Evolutionary conservation across 306 rosid species (phyloP).

Genomic region (Trichosanthes truncata): DNA sequence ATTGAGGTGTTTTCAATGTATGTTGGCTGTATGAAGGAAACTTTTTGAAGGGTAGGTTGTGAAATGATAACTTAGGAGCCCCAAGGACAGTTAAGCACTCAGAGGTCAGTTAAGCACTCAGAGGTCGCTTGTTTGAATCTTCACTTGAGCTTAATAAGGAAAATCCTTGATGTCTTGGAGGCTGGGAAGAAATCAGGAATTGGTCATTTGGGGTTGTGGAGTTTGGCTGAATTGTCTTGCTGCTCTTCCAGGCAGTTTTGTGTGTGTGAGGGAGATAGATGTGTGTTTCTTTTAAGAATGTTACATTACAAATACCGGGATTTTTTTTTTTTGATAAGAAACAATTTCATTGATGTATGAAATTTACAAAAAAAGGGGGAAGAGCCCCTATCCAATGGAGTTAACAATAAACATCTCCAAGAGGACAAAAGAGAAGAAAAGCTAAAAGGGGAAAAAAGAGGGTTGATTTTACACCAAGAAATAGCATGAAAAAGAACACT

Average conservation of each 20-base stretch:
- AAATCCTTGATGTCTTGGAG: too few species aligned
- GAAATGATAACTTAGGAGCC: background rate
- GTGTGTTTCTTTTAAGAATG: background rate
- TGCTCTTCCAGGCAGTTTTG: background rate
- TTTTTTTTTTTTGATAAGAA: too few species aligned
- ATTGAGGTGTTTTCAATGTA: background rate
- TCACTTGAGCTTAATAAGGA: too few species aligned
- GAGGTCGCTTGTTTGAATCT: background rate
- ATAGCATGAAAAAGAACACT: too few species aligned
- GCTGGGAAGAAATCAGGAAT: background rate
- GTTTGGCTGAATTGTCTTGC: background rate
- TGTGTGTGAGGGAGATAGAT: background rate
- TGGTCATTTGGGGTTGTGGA: background rate
- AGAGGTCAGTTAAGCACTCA: too few species aligned
- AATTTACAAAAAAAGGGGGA: too few species aligned
- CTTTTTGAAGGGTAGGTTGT: background rate
- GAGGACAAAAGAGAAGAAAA: too few species aligned
- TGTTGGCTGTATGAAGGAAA: background rate
- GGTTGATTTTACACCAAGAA: too few species aligned
- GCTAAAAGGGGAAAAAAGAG: too few species aligned
- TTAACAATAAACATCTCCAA: too few species aligned
- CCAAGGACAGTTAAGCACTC: background rate
- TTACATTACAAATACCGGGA: background rate
- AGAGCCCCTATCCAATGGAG: too few species aligned
- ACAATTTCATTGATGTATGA: too few species aligned